phyloP scores from a whole-genome alignment of 2,329 filamentous ascomycete species.

The Talaromyces pinophilus region DNA sequence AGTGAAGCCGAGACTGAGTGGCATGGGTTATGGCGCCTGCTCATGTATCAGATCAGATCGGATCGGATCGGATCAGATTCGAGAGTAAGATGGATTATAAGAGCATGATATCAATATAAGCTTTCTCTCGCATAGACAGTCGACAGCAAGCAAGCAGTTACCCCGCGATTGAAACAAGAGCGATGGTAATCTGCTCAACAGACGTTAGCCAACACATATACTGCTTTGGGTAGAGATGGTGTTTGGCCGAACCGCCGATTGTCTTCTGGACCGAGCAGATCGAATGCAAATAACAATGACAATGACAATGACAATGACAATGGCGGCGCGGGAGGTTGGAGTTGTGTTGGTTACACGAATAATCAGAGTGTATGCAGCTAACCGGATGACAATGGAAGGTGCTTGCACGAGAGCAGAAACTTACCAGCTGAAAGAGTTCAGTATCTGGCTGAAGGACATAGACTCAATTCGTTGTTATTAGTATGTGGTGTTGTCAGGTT shows the following conservation, averaged over 20 bases:
- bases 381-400: neutral
- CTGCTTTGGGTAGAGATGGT: neutral
- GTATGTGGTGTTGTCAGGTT: neutral
- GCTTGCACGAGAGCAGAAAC: neutral
- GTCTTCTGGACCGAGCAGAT: neutral
- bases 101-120: neutral
- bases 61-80: neutral
- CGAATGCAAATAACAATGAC: neutral
- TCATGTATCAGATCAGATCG: neutral
- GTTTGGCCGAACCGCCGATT: neutral
- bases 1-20: conserved; percentile 46
- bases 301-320: neutral
- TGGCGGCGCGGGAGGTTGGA: neutral
- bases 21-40: conserved; percentile 31
- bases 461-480: neutral
- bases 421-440: neutral
- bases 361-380: conserved; percentile 1
- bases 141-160: neutral
- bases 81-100: neutral
- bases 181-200: neutral
- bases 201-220: neutral
- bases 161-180: neutral
- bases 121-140: neutral
- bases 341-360: neutral
- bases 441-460: neutral